phyloP scores from a whole-genome alignment of 2,329 filamentous ascomycete species.

The Bipolaris bicolor region DNA sequence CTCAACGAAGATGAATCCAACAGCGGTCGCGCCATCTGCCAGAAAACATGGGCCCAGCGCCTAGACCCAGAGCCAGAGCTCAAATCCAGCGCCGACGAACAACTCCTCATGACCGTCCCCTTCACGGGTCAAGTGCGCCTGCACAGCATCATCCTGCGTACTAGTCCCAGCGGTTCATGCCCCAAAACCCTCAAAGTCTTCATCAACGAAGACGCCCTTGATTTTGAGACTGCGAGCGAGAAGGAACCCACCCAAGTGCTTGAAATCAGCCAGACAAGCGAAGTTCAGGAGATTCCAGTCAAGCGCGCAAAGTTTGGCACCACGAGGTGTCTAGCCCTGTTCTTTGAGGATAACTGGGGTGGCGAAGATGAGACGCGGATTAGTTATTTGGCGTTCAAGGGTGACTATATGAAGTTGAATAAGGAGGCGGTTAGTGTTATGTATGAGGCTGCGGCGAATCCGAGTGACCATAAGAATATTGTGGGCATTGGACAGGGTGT shows the following conservation, averaged over 20 bases:
- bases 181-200: slow-evolving; percentile 86
- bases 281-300: slow-evolving; percentile 86
- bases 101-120: slow-evolving; percentile 89
- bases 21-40: slow-evolving; percentile 75
- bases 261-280: slow-evolving; percentile 75
- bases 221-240: slow-evolving; percentile 78
- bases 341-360: slow-evolving; percentile 91
- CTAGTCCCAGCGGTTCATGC: slow-evolving; percentile 71
- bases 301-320: slow-evolving; percentile 88
- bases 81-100: slow-evolving; percentile 85
- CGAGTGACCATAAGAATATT: slow-evolving; percentile 74
- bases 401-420: slow-evolving; percentile 88
- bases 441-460: slow-evolving; percentile 94
- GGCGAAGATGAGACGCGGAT: slow-evolving; percentile 81
- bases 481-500: slow-evolving; percentile 48
- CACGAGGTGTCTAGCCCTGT: slow-evolving; percentile 81
- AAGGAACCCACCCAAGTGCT: slow-evolving; percentile 75
- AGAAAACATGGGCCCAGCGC: slow-evolving; percentile 91
- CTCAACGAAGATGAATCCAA: slow-evolving; percentile 78
- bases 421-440: slow-evolving; percentile 83
- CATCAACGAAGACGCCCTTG: slow-evolving; percentile 80
- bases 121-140: slow-evolving; percentile 95
- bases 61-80: slow-evolving; percentile 75
- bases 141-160: slow-evolving; percentile 85
- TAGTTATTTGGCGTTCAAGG: slow-evolving; percentile 88